phyloP scores from a whole-genome alignment of 78 protist species.

The Bigelowiella natans region DNA sequence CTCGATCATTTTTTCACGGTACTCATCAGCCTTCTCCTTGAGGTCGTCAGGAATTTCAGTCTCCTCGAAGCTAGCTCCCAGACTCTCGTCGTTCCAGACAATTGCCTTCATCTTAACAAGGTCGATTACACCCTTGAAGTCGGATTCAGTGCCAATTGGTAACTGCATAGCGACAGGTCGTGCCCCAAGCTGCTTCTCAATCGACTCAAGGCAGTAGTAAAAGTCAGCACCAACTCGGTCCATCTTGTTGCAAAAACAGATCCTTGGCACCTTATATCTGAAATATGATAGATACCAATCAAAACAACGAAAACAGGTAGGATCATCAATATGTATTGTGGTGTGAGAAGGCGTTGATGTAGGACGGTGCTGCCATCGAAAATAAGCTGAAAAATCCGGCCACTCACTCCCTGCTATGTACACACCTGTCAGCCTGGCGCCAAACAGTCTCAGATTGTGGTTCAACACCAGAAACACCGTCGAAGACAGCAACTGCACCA shows the following conservation, averaged over 20 bases:
- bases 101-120: conserved; percentile 44
- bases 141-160: conserved; percentile 25
- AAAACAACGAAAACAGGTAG: too few relatives aligned
- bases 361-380: too few relatives aligned
- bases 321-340: too few relatives aligned
- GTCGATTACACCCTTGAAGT: conserved; percentile 71
- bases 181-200: conserved; percentile 54
- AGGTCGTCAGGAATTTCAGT: conserved; percentile 30
- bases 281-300: too few relatives aligned
- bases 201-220: conserved; percentile 13
- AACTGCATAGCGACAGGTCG: conserved; percentile 67
- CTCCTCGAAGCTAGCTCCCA: conserved; percentile 7
- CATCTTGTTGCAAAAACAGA: conserved; percentile 79
- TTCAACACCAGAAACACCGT: conserved; percentile 87
- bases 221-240: conserved; percentile 76
- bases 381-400: too few relatives aligned
- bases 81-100: neutral
- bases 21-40: conserved; percentile 11
- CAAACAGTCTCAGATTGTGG: conserved; percentile 77
- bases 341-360: too few relatives aligned
- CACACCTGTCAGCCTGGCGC: conserved; percentile 35
- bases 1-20: conserved; percentile 26
- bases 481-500: conserved; percentile 52
- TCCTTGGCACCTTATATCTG: conserved; percentile 78
- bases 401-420: too few relatives aligned